Evolutionary conservation across 768 basidiomycete genomes (phyloP), one percentile per base, ranked within the genome.

Genomic region (Chalciporus sphaerocephalus): DNA sequence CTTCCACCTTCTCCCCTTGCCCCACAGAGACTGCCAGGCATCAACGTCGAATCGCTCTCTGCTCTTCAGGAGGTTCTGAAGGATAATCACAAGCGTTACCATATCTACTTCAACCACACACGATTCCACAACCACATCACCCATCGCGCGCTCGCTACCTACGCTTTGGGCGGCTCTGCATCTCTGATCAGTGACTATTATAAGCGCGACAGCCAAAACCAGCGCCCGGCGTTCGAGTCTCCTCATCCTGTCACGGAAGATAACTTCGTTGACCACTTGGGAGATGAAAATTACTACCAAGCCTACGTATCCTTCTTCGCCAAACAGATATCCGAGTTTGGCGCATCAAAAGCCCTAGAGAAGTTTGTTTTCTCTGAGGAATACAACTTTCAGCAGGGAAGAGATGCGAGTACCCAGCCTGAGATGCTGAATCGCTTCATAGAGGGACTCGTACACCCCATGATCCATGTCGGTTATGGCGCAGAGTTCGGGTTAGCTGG

Each of bases 391-490:
- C 50, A 34, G 32, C 7, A 53, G 13, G 58, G 52, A 23, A 47
- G 42, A 20, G 43, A 56, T 20, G 39, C 28, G 2, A 36, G 32
- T 0, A 4, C 47, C 2, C 71, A 75, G 20, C 79, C 78, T 0
- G 65, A 72, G 45, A 79, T 87, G 78, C 58, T 85, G 6, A 68
- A 63, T 42, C 75, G 80, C 15, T 69, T 80, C 44, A 22, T 48
- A 12, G 63, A 70, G 0, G 79, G 74, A 0, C 52, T 86, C 17
- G 4, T 85, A 2, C 86, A 87, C 52, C 73, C 84, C 0, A 36
- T 84, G 44, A 85, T 87, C 36, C 80, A 85, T 54, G 52, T 67
- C 8, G 83, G 81, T 3, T 75, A 79, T 52, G 85, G 83, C 0
- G 48, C 70, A 3, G 86, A 87, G 60, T 85, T 87, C 47, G 73